Base-by-base conservation (phyloP, 2,329 filamentous ascomycete species). In the Penicillium occitanis region DNA sequence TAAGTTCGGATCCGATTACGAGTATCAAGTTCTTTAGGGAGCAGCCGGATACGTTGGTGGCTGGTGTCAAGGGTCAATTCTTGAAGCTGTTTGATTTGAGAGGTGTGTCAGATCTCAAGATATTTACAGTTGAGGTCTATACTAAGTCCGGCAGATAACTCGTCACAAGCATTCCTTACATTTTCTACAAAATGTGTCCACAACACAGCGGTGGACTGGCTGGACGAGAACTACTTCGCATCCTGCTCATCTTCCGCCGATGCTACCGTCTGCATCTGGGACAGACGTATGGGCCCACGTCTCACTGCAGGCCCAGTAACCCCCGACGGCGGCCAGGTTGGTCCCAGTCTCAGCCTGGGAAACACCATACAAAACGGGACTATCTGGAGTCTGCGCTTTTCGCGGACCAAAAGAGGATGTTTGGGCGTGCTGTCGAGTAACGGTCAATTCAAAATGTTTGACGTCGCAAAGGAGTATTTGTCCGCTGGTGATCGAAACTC, bases 211-310 rank as follows among this genome's bases (percentile, higher is more conserved):
- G 86, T 89, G 67, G 86, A 90, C 74, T 86, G 85, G 68, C 75
- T 86, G 60, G 87, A 89, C 71, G 85, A 89, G 71, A 88, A 89
- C 65, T 88, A 88, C 71, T 87, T 90, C 70, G 83, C 87, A 4
- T 88, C 87, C 14, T 86, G 85, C 57, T 73, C 74, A 57, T 81
- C 85, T 2, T 78, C 81, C 0, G 84, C 83, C 57, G 86, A 88
- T 68, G 82, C 86, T 19, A 82, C 82, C 1, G 83, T 89, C 48
- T 87, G 84, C 66, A 80, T 89, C 5, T 90, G 87, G 87, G 87
- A 90, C 71, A 82, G 85, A 64, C 84, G 87, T 62, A 78, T 80
- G 65, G 79, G 80, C 5, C 72, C 74, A 44, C 75, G 80, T 10
- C 75, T 78, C 51, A 72, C 76, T 35, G 72, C 76, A 3, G 71